Evolutionary conservation across 805 yeast genomes (phyloP).

Genomic region (Candida insectorum): DNA sequence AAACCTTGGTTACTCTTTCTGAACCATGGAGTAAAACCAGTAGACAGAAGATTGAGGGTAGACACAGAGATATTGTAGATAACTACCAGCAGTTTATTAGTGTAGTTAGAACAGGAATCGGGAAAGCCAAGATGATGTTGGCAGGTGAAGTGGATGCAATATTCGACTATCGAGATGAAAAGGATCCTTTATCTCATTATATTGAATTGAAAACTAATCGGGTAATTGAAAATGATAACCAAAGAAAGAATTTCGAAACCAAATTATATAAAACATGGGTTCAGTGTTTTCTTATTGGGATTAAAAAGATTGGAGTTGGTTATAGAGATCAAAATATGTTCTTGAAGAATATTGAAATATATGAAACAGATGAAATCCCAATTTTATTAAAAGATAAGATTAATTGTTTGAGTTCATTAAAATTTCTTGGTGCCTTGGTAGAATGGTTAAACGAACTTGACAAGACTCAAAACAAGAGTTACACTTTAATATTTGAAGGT

Average conservation of each 20-base stretch:
- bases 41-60: constrained; percentile 62
- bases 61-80: constrained; percentile 58
- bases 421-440: constrained; percentile 81
- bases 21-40: constrained; percentile 72
- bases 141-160: constrained; percentile 95
- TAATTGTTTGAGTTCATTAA: constrained; percentile 74
- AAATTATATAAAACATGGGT: constrained; percentile 87
- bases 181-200: constrained; percentile 64
- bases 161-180: constrained; percentile 59
- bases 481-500: constrained; percentile 42
- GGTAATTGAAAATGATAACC: constrained; percentile 51
- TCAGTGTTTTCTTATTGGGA: constrained; percentile 85
- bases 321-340: constrained; percentile 72
- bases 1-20: constrained; percentile 67
- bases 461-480: constrained; percentile 37
- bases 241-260: constrained; percentile 65
- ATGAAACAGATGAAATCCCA: constrained; percentile 76
- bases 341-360: constrained; percentile 72
- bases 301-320: constrained; percentile 79
- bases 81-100: constrained; percentile 76
- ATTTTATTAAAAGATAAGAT: constrained; percentile 56
- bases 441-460: constrained; percentile 68
- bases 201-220: constrained; percentile 78
- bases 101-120: constrained; percentile 84
- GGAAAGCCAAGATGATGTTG: constrained; percentile 59